These are phyloP conservation scores for Arxiozyma slooffiae DNA, from an alignment of 1,139 yeast genomes.

Conservation along the genomic window DNA sequence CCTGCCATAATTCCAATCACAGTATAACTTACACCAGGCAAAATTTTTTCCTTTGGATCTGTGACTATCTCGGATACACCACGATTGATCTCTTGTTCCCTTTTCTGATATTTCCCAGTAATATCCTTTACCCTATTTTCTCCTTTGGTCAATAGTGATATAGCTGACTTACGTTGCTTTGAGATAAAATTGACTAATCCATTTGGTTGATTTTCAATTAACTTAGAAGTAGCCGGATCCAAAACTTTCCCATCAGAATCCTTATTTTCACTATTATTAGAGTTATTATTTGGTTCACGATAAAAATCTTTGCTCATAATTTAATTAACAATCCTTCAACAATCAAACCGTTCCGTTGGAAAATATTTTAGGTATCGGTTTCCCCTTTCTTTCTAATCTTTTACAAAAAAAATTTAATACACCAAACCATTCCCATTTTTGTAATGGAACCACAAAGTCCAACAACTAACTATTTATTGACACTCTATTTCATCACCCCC, in stretches of 20 bases:
- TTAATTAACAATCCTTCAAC: background rate
- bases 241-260: background rate
- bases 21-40: slow-evolving; percentile 68
- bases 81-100: slow-evolving; percentile 57
- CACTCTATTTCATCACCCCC: too few relatives aligned
- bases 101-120: slow-evolving; percentile 44
- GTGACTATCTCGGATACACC: slow-evolving; percentile 60
- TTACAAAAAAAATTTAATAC: too few relatives aligned
- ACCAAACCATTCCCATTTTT: too few relatives aligned
- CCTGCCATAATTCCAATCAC: slow-evolving; percentile 74
- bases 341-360: too few relatives aligned
- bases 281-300: slow-evolving; percentile 10
- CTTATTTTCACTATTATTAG: background rate
- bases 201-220: slow-evolving; percentile 5
- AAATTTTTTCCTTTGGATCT: slow-evolving; percentile 58
- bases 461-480: too few relatives aligned
- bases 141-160: slow-evolving; percentile 29
- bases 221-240: background rate
- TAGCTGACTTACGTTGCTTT: slow-evolving; percentile 30
- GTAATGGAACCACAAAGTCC: too few relatives aligned
- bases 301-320: slow-evolving; percentile 18
- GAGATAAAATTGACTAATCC: slow-evolving; percentile 17
- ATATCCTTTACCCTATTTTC: slow-evolving; percentile 34
- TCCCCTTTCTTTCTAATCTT: background rate
- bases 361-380: background rate